These are phyloP conservation scores for Conringia planisiliqua DNA, from an alignment of 345 rosid genomes.

Conservation along the genomic window DNA sequence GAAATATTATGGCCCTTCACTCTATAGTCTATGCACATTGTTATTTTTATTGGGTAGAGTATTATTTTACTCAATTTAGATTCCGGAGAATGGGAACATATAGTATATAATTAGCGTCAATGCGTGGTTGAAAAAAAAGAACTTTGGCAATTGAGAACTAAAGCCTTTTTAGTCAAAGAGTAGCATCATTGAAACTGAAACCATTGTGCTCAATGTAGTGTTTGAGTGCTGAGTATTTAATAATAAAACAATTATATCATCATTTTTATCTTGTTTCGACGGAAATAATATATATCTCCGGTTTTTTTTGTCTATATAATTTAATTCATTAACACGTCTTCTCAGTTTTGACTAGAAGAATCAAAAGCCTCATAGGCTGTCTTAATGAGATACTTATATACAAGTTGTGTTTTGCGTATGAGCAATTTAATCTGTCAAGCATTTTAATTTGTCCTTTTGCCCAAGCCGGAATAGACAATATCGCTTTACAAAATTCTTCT, in stretches of 20 bases:
- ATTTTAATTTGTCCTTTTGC: neutral
- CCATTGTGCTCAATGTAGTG: neutral
- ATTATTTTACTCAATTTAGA: neutral
- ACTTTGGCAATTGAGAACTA: conserved; percentile 1
- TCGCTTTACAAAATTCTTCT: too few relatives aligned
- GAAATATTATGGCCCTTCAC: neutral
- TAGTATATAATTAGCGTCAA: neutral
- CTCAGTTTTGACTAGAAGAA: neutral
- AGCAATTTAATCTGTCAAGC: neutral
- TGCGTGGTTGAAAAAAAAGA: neutral
- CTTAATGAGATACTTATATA: neutral
- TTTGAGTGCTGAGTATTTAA: neutral
- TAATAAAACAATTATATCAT: neutral
- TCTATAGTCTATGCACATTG: neutral
- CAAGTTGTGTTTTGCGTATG: neutral
- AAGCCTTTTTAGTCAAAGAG: neutral
- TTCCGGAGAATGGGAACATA: too few relatives aligned
- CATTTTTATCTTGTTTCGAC: neutral
- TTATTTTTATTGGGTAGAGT: neutral
- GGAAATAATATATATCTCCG: too few relatives aligned
- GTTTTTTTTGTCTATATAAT: neutral
- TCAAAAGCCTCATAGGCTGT: conserved; percentile 1
- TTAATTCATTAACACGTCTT: neutral
- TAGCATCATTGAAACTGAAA: conserved; percentile 8
- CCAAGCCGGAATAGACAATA: neutral